Percentiles rank a stretch among this genome's conserved stretches.
These are phyloP conservation scores for Calonectria pteridis DNA, from an alignment of 2,329 filamentous ascomycete species.

Conservation along the genomic window DNA sequence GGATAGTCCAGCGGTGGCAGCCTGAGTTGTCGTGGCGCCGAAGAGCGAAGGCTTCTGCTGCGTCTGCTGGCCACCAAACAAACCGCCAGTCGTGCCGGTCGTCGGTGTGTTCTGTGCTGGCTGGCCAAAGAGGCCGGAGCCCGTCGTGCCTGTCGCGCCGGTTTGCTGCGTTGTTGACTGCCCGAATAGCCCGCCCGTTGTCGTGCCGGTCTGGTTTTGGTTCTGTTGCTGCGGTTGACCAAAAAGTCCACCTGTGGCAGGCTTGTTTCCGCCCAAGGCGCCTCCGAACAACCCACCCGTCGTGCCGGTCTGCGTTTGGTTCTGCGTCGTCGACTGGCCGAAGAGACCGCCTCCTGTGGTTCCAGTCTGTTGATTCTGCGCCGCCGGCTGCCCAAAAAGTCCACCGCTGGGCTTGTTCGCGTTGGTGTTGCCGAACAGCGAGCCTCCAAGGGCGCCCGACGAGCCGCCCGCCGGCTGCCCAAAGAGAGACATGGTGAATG, in stretches of 20 bases:
- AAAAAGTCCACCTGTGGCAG: constrained; percentile 41
- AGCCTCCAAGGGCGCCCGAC: constrained; percentile 34
- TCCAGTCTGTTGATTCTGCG: constrained; percentile 17
- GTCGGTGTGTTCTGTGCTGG: constrained; percentile 34
- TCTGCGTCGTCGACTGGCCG: constrained; percentile 40
- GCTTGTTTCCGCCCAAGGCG: constrained; percentile 38
- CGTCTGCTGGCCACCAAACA: constrained; percentile 42
- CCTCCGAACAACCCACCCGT: constrained; percentile 50
- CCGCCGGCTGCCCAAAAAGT: constrained; percentile 13
- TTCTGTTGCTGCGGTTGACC: constrained; percentile 41
- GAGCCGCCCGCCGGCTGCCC: constrained; percentile 45
- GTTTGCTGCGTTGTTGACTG: constrained; percentile 40
- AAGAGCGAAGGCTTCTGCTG: constrained; percentile 51
- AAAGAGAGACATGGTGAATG: constrained; percentile 51
- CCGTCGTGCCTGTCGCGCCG: constrained; percentile 36
- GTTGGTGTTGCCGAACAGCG: constrained; percentile 38
- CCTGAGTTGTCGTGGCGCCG: constrained; percentile 44
- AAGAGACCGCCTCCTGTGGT: constrained; percentile 29
- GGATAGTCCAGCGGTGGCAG: constrained; percentile 37
- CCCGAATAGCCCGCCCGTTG: constrained; percentile 42
- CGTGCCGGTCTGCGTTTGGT: constrained; percentile 37
- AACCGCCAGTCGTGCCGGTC: constrained; percentile 32
- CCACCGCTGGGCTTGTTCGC: constrained; percentile 34
- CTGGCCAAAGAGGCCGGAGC: constrained; percentile 47
- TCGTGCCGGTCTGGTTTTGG: constrained; percentile 24